A percentile compares a stretch with the other conserved stretches of the same genome.
These are phyloP conservation scores for Nakazawaea wickerhamii DNA, from an alignment of 805 yeast species.

Conservation along the genomic window DNA sequence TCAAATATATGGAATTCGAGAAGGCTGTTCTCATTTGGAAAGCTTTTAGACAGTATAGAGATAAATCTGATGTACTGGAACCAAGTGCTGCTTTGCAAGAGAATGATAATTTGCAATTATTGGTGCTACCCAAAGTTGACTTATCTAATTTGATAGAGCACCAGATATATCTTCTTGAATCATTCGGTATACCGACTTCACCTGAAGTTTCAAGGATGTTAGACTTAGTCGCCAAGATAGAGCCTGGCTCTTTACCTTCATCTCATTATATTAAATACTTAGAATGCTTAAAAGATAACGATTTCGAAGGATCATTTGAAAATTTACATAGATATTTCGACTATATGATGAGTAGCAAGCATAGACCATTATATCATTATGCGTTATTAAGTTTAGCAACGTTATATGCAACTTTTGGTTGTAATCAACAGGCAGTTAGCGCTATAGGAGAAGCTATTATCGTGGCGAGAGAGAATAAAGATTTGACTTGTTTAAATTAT, in stretches of 20 bases:
- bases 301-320: conserved; percentile 57
- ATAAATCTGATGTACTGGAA: conserved; percentile 19
- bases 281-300: conserved; percentile 50
- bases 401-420: conserved; percentile 63
- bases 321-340: conserved; percentile 61
- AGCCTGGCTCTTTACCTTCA: conserved; percentile 36
- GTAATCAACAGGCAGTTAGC: conserved; percentile 61
- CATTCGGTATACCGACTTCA: conserved; percentile 46
- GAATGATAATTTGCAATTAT: conserved; percentile 16
- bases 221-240: conserved; percentile 41
- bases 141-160: conserved; percentile 43
- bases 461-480: conserved; percentile 83
- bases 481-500: conserved; percentile 63
- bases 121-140: conserved; percentile 46
- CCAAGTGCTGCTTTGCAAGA: conserved; percentile 18
- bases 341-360: conserved; percentile 64
- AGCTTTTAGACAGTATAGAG: conserved; percentile 32
- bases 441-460: conserved; percentile 84
- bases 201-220: conserved; percentile 36
- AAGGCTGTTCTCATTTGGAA: conserved; percentile 38
- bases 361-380: conserved; percentile 65
- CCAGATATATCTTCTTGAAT: conserved; percentile 49
- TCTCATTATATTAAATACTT: conserved; percentile 56
- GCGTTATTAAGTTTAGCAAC: conserved; percentile 71
- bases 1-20: conserved; percentile 41